Conservation (phyloP, 805 yeast genomes). For the Hanseniaspora lindneri region DNA sequence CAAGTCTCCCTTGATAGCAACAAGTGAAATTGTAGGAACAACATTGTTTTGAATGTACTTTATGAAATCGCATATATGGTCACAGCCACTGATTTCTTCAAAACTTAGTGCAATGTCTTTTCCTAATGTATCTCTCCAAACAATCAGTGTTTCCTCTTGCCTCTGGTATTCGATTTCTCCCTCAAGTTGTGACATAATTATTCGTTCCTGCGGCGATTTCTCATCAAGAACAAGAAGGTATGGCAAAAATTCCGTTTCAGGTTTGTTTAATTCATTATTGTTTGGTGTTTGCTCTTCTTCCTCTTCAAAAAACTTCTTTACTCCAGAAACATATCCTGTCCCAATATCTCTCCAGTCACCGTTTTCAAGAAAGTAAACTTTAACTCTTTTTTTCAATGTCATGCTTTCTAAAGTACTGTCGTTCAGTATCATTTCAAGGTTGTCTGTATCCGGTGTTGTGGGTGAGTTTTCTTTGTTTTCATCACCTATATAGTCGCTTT, state of each 20-base stretch:
- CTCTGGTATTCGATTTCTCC: conserved; percentile 77
- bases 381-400: conserved; percentile 61
- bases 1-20: conserved; percentile 32
- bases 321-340: conserved; percentile 81
- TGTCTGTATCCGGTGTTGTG: conserved; percentile 16
- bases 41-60: conserved; percentile 50
- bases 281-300: neutral
- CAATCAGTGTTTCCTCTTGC: conserved; percentile 87
- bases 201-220: conserved; percentile 41
- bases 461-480: conserved; percentile 7
- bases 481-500: neutral
- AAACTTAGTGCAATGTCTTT: conserved; percentile 79
- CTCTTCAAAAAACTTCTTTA: conserved; percentile 26
- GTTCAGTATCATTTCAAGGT: conserved; percentile 8
- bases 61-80: conserved; percentile 68
- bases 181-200: conserved; percentile 55
- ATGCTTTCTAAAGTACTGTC: conserved; percentile 6
- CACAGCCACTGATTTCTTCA: conserved; percentile 85
- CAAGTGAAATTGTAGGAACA: conserved; percentile 57
- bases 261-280: neutral
- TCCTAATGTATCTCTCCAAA: conserved; percentile 72
- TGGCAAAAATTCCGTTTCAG: conserved; percentile 31
- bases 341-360: conserved; percentile 88
- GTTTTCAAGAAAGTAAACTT: conserved; percentile 71
- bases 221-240: conserved; percentile 65